Base-by-base conservation (phyloP, 495 filamentous ascomycete species). In the Neurospora sp. region DNA sequence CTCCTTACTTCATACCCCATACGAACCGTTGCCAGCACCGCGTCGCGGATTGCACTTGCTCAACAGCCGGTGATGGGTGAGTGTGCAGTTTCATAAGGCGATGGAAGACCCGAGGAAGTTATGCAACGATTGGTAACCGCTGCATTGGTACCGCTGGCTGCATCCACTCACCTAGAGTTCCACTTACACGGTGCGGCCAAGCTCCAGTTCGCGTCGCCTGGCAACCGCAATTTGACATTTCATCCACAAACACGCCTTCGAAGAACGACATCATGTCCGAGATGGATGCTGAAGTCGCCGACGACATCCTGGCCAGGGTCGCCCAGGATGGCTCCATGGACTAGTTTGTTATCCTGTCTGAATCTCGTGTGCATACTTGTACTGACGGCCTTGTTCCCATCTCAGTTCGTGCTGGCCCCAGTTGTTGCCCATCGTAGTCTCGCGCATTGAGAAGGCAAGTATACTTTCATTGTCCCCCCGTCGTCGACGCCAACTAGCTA, bases 281-380 rank as follows among this genome's bases (percentile, higher is more conserved):
- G 39, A 85, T 85, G 82, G 83, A 85, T 10, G 80, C 81, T n/a
- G 84, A 84, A 22, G 77, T 72, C 82, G 88, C 89, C 74, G 90
- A 93, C 77, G 87, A 88, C 78, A 82, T 91, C 74, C 83, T 96
- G 65, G 83, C 85, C 75, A 81, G 78, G 74, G 86, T 88, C 80
- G 90, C 91, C 75, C 83, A 86, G 74, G 91, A 91, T 80, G 89
- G 89, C 53, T 81, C 85, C 35, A 89, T 95, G 80, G 89, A 93
- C 74, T 85, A 87, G 93, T 94, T 87, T 81, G 85, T 71, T 39
- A 69, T 68, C 68, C 68, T 71, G 37, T 69, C 69, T 37, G 18
- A 65, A 71, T 41, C 35, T 35, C 39, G 16, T 4, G 20, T 14
- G 5, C 31, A 59, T 72, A 42, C 75, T 76, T n/a, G 75, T 71